Evolutionary conservation across 768 basidiomycete species (phyloP), one percentile per base, ranked within the genome.

Genomic region (Termitomyces heimii): DNA sequence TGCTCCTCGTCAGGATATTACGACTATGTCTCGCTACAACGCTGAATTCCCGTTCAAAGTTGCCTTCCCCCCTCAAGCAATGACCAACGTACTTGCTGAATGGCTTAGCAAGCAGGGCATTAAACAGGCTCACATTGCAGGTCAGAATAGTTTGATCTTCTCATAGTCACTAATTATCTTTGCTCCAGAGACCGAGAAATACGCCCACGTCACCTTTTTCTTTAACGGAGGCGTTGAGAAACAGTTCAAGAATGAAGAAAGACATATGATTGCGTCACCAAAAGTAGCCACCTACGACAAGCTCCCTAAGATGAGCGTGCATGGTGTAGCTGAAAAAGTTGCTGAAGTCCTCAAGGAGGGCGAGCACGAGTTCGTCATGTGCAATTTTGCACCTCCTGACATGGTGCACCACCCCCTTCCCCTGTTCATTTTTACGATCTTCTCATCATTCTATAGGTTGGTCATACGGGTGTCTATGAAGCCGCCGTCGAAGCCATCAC

Each of bases 181-280:
- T 1, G 13, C 18, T 28, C 3, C 66, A 82, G 94, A 97, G 71
- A 96, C 94, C n/a, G 94, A 96, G 70, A 96, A 98, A 73, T 98
- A 95, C 71, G 94, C 94, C 2, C 94, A 98, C 67, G 92, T 98
- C 55, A 98, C 94, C 0, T 96, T 97, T 79, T 97, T 96, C 82
- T 96, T 97, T 82, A 97, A 96, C 71, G 95, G 94, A 14, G 94
- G 94, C 55, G 85, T 94, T 29, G 95, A 97, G 77, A 91, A 94
- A 68, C 91, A 95, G 66, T 98, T 91, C 71, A 77, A 82, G 14
- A 71, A 76, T 34, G 95, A 97, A 68, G 88, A 91, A 63, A 79
- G 95, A 16, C 78, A 85, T 68, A 86, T 97, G 90, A 86, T 96
- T 57, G 82, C 91, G 4, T 94, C 92, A 16, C 95, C 94, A 42